phyloP scores from a whole-genome alignment of 2,329 filamentous ascomycete species.

The Penicillium aurantiogriseum region DNA sequence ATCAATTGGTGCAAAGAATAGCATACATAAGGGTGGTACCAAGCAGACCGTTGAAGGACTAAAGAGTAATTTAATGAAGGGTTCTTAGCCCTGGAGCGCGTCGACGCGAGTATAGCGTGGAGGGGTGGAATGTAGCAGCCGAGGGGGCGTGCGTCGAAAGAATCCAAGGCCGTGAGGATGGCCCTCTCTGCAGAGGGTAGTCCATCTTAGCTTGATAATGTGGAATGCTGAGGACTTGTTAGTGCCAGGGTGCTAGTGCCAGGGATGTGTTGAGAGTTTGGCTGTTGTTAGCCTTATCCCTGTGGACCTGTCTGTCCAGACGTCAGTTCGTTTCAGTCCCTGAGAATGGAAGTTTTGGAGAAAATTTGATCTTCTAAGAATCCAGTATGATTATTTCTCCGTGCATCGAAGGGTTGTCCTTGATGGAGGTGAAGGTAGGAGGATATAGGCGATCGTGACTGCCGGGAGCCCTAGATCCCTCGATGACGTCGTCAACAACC shows the following conservation, averaged over 20 bases:
- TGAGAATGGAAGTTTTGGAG: constrained; percentile 15
- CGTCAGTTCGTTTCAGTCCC: constrained; percentile 16
- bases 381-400: neutral
- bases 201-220: constrained; percentile 10
- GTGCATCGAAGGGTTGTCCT: constrained; percentile 12
- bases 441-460: neutral
- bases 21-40: neutral
- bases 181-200: neutral
- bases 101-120: constrained; percentile 27
- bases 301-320: constrained; percentile 7
- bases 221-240: constrained; percentile 17
- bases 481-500: constrained; percentile 14
- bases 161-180: constrained; percentile 17
- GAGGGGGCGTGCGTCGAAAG: constrained; percentile 23
- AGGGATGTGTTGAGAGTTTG: constrained; percentile 14
- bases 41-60: constrained; percentile 8
- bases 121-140: constrained; percentile 27
- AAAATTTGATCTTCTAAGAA: constrained; percentile 5
- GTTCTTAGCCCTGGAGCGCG: constrained; percentile 16
- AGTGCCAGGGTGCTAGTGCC: constrained; percentile 13
- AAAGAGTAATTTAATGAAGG: constrained; percentile 17
- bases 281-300: constrained; percentile 10
- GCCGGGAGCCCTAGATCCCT: constrained; percentile 10
- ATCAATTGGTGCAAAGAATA: constrained; percentile 3
- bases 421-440: constrained; percentile 8